phyloP scores from a whole-genome alignment of 306 rosid species.

The Vigna mungo region DNA sequence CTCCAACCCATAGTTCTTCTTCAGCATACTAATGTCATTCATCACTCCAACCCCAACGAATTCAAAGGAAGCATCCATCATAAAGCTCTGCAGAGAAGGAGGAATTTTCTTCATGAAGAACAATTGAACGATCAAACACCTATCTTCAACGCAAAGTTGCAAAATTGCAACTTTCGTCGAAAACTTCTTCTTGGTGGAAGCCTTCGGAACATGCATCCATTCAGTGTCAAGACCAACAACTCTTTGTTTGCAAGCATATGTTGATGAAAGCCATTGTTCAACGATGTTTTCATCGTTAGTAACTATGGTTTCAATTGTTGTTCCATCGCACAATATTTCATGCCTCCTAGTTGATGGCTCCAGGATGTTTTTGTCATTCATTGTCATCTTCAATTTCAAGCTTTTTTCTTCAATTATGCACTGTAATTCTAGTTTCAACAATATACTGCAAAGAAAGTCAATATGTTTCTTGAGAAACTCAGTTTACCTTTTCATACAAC shows the following conservation, averaged over 20 bases:
- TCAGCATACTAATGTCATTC: slow-evolving; percentile 4
- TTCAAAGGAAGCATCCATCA: neutral
- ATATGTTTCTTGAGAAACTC: no score
- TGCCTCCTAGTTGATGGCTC: no score
- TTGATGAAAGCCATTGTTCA: slow-evolving; percentile 43
- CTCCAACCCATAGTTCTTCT: slow-evolving; percentile 23
- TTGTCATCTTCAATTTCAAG: no score
- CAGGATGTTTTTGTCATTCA: no score
- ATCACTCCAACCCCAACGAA: slow-evolving; percentile 46
- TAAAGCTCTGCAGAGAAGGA: neutral
- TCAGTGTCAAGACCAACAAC: slow-evolving; percentile 41
- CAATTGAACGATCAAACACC: slow-evolving; percentile 40
- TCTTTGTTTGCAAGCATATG: neutral
- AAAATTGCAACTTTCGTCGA: slow-evolving; percentile 28
- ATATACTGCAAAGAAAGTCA: no score
- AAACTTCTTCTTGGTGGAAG: neutral
- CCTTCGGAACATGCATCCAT: slow-evolving; percentile 23
- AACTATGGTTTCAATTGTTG: no score
- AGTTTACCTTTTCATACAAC: no score
- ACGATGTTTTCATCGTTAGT: neutral
- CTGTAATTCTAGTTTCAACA: no score
- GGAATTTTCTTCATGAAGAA: neutral
- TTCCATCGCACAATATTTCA: no score
- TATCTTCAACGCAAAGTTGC: slow-evolving; percentile 39
- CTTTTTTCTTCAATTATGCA: no score